Evolutionary conservation across 805 yeast genomes (phyloP).

Genomic region (Candida koratica): DNA sequence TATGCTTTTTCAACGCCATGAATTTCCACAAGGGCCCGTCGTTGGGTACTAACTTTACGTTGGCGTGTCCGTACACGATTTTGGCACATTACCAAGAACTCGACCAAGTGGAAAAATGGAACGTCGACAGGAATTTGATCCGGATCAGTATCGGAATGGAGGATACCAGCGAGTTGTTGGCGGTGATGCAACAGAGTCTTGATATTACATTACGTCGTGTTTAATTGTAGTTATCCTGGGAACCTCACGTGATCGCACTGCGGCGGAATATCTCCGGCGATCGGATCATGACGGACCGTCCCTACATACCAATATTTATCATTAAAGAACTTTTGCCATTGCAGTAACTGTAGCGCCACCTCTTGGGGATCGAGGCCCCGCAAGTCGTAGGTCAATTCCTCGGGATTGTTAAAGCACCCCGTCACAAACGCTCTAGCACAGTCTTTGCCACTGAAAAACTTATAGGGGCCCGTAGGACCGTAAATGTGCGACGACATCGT

Average conservation of each 20-base stretch:
- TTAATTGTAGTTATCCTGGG: slow-evolving; percentile 15
- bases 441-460: slow-evolving; percentile 59
- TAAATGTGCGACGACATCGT: slow-evolving; percentile 46
- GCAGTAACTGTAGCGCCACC: slow-evolving; percentile 35
- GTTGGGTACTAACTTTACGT: slow-evolving; percentile 82
- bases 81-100: slow-evolving; percentile 81
- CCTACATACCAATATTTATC: slow-evolving; percentile 64
- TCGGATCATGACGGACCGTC: slow-evolving; percentile 41
- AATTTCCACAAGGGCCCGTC: slow-evolving; percentile 83
- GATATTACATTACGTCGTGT: slow-evolving; percentile 14
- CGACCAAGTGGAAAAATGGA: slow-evolving; percentile 76
- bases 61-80: slow-evolving; percentile 86
- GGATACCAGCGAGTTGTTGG: slow-evolving; percentile 53
- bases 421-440: slow-evolving; percentile 67
- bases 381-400: slow-evolving; percentile 62
- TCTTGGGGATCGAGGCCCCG: slow-evolving; percentile 50
- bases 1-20: slow-evolving; percentile 67
- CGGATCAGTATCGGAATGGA: slow-evolving; percentile 86
- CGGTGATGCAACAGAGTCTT: slow-evolving; percentile 50
- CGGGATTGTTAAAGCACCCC: slow-evolving; percentile 55
- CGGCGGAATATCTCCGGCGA: slow-evolving; percentile 48
- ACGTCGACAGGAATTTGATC: slow-evolving; percentile 72
- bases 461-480: slow-evolving; percentile 51
- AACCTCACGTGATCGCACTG: slow-evolving; percentile 39
- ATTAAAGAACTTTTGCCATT: slow-evolving; percentile 54